Evolutionary conservation across 78 protist species (phyloP).

Genomic region (Protostelium mycophagum): DNA sequence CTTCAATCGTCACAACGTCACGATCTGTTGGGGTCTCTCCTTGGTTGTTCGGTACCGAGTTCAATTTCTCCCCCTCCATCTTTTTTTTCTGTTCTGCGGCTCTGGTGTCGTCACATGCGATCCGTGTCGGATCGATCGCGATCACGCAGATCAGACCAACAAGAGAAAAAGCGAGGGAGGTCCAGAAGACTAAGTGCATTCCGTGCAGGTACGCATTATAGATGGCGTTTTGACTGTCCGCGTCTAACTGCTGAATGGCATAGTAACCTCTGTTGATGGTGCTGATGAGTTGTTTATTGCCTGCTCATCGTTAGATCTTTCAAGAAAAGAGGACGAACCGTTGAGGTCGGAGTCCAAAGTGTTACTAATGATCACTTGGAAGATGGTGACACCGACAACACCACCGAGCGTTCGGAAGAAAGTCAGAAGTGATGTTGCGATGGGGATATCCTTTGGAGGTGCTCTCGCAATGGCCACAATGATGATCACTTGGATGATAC

Average conservation of each 20-base stretch:
- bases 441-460: conserved; percentile 12
- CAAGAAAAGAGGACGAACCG: no score
- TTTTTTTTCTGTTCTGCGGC: background rate
- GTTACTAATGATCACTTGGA: conserved; percentile 29
- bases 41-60: no score
- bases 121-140: background rate
- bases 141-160: background rate
- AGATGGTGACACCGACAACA: conserved; percentile 46
- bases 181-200: background rate
- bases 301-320: background rate
- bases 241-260: background rate
- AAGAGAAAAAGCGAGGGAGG: background rate
- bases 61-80: no score
- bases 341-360: conserved; percentile 12
- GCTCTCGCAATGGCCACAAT: conserved; percentile 34
- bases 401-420: conserved; percentile 67
- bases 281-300: background rate
- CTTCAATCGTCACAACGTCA: no score
- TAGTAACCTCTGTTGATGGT: background rate
- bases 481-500: conserved; percentile 47
- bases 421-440: conserved; percentile 36
- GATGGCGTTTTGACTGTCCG: background rate
- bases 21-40: no score
- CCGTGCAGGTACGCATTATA: background rate
- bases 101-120: background rate